Percentiles rank a stretch among this genome's conserved stretches.
phyloP scores from a whole-genome alignment of 2,329 filamentous ascomycete genomes.

The Phoma sp. region DNA sequence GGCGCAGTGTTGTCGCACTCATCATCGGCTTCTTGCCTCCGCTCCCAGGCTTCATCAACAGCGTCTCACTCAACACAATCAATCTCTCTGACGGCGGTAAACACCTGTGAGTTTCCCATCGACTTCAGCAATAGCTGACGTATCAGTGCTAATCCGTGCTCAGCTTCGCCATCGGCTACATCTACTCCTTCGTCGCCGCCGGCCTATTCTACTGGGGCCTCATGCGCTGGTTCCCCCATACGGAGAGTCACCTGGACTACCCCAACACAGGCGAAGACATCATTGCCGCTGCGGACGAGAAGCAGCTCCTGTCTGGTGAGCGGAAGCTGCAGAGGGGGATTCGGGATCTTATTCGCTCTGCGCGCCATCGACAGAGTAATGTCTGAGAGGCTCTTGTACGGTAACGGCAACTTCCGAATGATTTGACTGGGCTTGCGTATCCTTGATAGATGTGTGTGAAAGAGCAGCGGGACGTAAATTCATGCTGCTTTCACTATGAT shows the following conservation, averaged over 20 bases:
- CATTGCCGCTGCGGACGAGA: conserved; percentile 44
- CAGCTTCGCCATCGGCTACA: conserved; percentile 46
- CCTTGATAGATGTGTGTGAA: too few relatives aligned
- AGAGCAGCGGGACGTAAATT: too few relatives aligned
- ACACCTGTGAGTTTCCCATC: conserved; percentile 26
- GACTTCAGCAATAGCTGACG: background rate
- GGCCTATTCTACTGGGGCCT: conserved; percentile 45
- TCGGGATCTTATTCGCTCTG: conserved; percentile 3
- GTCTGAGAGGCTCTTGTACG: background rate
- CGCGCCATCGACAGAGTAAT: background rate
- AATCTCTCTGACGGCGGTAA: conserved; percentile 28
- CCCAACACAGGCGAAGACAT: conserved; percentile 70
- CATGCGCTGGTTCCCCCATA: conserved; percentile 57
- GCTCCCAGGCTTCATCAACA: conserved; percentile 34
- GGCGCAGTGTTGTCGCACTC: conserved; percentile 33
- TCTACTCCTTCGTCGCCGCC: conserved; percentile 46
- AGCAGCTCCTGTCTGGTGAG: conserved; percentile 15
- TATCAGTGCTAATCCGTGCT: background rate
- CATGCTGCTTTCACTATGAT: too few relatives aligned
- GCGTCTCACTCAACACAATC: conserved; percentile 23
- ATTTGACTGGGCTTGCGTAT: too few relatives aligned
- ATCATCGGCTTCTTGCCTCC: conserved; percentile 32
- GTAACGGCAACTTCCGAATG: too few relatives aligned
- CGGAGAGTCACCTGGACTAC: conserved; percentile 86
- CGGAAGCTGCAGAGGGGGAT: conserved; percentile 14